These are phyloP conservation scores for Aspergillus ustus DNA, from an alignment of 2,329 filamentous ascomycete genomes.

Conservation along the genomic window DNA sequence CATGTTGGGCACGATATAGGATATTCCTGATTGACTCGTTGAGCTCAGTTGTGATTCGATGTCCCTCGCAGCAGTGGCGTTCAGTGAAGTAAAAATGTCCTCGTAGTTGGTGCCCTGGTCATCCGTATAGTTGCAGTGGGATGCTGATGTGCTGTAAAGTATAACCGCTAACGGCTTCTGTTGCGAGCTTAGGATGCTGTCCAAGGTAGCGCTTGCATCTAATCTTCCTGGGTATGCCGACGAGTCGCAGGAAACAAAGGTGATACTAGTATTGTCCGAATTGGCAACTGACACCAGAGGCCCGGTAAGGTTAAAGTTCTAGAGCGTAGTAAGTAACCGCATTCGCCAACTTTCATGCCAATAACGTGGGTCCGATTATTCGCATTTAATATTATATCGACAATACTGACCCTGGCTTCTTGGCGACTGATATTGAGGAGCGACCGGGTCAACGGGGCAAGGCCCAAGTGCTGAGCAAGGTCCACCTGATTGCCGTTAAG, in stretches of 20 bases:
- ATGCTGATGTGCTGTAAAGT: conserved; percentile 44
- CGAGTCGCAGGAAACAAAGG: conserved; percentile 48
- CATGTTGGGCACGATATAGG: conserved; percentile 40
- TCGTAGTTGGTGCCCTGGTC: conserved; percentile 27
- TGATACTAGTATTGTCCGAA: conserved; percentile 38
- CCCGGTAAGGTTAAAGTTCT: conserved; percentile 36
- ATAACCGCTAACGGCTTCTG: conserved; percentile 40
- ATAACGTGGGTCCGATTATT: background rate
- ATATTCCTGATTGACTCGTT: conserved; percentile 26
- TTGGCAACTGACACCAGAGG: conserved; percentile 35
- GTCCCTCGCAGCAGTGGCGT: conserved; percentile 18
- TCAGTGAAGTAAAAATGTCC: conserved; percentile 43
- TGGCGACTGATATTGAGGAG: conserved; percentile 22
- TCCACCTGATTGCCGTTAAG: conserved; percentile 28
- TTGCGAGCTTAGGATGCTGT: conserved; percentile 35
- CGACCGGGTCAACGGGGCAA: conserved; percentile 35
- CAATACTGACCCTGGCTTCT: conserved; percentile 30
- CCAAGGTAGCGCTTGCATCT: conserved; percentile 40
- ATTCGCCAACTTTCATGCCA: background rate
- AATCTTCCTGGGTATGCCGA: conserved; percentile 45
- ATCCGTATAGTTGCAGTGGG: conserved; percentile 43
- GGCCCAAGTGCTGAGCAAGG: conserved; percentile 23
- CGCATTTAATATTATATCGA: background rate
- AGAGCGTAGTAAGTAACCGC: conserved; percentile 15
- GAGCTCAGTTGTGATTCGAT: conserved; percentile 29